These are phyloP conservation scores for Colletotrichum neosansevieriae DNA, from an alignment of 2,329 filamentous ascomycete genomes.

Conservation along the genomic window DNA sequence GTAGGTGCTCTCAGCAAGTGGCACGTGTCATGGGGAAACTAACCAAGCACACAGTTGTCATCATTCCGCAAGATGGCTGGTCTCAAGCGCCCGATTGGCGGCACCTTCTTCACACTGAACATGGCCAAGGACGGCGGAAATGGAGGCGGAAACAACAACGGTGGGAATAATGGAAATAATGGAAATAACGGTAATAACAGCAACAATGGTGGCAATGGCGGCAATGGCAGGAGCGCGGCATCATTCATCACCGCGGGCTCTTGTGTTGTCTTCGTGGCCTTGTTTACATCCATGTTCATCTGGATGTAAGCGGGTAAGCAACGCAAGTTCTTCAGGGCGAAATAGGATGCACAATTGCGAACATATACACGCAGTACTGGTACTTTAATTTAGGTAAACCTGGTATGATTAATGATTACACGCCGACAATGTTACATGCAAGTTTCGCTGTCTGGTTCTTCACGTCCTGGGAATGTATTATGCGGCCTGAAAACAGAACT, in stretches of 20 bases:
- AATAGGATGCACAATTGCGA: too few relatives aligned
- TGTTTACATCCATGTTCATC: conserved; percentile 34
- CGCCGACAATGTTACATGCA: too few relatives aligned
- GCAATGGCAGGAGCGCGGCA: conserved; percentile 26
- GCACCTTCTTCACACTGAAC: conserved; percentile 46
- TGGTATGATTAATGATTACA: too few relatives aligned
- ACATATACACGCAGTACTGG: too few relatives aligned
- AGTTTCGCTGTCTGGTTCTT: too few relatives aligned
- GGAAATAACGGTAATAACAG: not conserved
- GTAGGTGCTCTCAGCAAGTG: conserved; percentile 20
- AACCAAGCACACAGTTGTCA: not conserved
- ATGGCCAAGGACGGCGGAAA: conserved; percentile 34
- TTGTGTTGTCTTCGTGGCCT: conserved; percentile 25
- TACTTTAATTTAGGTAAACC: not conserved
- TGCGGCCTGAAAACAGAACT: too few relatives aligned
- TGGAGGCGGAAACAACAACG: not conserved
- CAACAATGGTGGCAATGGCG: not conserved
- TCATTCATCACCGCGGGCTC: conserved; percentile 28
- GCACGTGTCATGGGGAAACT: too few relatives aligned
- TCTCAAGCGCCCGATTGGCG: conserved; percentile 46
- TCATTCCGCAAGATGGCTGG: conserved; percentile 30
- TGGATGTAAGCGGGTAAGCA: conserved; percentile 18
- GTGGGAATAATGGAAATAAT: conserved; percentile 1
- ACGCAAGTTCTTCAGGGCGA: not conserved
- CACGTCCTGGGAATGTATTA: too few relatives aligned